Evolutionary conservation across 371 early-diverging fungal species (phyloP).

Genomic region (Phascolomyces articulosus): DNA sequence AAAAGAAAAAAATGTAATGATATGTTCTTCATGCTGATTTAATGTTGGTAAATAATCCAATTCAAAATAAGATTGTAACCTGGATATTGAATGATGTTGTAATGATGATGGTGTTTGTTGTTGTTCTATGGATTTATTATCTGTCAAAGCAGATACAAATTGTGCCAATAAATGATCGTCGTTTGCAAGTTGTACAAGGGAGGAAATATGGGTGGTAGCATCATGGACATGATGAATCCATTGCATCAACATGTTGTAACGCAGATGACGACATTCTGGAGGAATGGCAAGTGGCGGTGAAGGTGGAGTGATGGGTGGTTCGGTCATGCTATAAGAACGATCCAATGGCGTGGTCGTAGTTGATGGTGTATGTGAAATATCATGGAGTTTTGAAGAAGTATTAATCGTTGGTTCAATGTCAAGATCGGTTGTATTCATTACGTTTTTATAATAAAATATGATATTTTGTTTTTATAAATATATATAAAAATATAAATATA

Average conservation of each 20-base stretch:
- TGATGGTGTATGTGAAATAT: constrained; percentile 13
- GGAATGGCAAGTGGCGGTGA: constrained; percentile 9
- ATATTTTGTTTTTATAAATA: not conserved
- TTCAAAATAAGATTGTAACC: constrained; percentile 12
- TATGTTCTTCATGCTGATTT: constrained; percentile 13
- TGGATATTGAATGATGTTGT: not conserved
- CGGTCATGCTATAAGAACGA: constrained; percentile 10
- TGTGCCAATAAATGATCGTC: constrained; percentile 1
- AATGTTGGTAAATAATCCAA: not conserved
- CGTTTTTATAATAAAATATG: not conserved
- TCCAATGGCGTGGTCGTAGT: not conserved
- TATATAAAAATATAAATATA: too few relatives aligned
- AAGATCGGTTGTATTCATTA: constrained; percentile 19
- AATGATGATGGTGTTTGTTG: not conserved
- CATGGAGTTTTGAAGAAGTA: constrained; percentile 11
- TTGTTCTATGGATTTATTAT: not conserved
- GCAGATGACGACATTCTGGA: constrained; percentile 21
- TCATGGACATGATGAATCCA: constrained; percentile 11
- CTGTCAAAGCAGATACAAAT: not conserved
- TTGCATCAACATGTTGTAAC: constrained; percentile 13
- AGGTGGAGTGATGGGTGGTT: constrained; percentile 9
- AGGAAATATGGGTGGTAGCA: not conserved
- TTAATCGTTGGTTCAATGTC: constrained; percentile 19
- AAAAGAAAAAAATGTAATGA: constrained; percentile 29
- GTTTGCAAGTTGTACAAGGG: constrained; percentile 7